Conservation (phyloP, 345 rosid genomes). For the Nephelium lappaceum region DNA sequence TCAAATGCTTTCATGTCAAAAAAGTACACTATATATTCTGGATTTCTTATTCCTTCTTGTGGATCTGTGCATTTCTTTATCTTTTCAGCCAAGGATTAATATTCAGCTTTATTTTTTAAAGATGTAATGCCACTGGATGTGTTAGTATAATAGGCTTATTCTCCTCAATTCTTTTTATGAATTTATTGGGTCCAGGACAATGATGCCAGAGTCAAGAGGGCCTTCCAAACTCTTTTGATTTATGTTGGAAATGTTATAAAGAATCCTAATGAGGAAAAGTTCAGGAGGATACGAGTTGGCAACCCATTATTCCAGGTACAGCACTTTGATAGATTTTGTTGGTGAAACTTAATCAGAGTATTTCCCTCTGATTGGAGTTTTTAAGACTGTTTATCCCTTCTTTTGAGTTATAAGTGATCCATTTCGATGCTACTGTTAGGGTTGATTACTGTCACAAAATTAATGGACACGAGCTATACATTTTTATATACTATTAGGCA, state of each 20-base stretch:
- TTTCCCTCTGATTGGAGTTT: not conserved
- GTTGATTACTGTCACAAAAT: not conserved
- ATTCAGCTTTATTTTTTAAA: not conserved
- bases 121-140: not conserved
- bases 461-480: not conserved
- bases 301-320: slow-evolving; percentile 66
- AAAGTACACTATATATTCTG: not conserved
- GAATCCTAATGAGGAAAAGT: slow-evolving; percentile 64
- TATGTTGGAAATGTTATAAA: slow-evolving; percentile 63
- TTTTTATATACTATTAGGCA: not conserved
- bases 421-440: not conserved
- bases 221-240: slow-evolving; percentile 65
- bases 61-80: not conserved
- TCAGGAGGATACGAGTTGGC: slow-evolving; percentile 63
- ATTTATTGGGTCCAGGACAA: slow-evolving; percentile 45
- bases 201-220: slow-evolving; percentile 55
- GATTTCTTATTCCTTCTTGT: not conserved
- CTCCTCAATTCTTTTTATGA: not conserved
- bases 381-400: not conserved
- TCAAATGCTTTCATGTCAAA: not conserved
- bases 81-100: not conserved
- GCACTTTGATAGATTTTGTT: not conserved
- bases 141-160: not conserved
- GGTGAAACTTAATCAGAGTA: not conserved
- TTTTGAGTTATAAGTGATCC: not conserved